phyloP scores from a whole-genome alignment of 345 rosid species.

The Rhodamnia rubescens region DNA sequence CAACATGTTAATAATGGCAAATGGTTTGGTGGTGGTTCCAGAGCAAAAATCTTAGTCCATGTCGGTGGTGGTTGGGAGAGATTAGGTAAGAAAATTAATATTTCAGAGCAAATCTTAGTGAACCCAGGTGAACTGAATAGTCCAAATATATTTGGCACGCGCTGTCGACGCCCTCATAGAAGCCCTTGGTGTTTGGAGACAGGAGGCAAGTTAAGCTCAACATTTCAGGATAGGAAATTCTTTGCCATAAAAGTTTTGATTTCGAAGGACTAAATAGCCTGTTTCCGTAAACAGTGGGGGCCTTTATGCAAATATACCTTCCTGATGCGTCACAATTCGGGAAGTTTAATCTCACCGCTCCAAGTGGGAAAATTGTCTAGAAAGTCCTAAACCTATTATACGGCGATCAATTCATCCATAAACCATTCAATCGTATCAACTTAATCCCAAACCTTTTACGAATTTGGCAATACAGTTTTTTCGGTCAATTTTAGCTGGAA shows the following conservation, averaged over 20 bases:
- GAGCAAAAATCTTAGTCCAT: background rate
- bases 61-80: background rate
- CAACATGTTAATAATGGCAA: background rate
- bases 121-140: background rate
- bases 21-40: background rate
- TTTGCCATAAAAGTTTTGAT: background rate
- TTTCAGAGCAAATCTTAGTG: background rate
- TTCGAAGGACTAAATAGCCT: background rate
- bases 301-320: background rate
- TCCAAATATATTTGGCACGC: background rate
- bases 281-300: background rate
- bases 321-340: background rate
- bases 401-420: fast-evolving
- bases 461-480: background rate
- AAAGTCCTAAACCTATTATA: background rate
- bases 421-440: background rate
- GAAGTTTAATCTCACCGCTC: background rate
- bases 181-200: background rate
- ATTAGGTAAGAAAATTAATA: background rate
- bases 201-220: background rate
- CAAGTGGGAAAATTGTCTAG: background rate
- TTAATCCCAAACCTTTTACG: too few relatives aligned
- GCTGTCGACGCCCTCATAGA: background rate
- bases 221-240: background rate
- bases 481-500: fast-evolving